Evolutionary conservation across 139 green algal species (phyloP), one percentile per base, ranked within the genome.

Genomic region (Limnomonas spitsbergensis): DNA sequence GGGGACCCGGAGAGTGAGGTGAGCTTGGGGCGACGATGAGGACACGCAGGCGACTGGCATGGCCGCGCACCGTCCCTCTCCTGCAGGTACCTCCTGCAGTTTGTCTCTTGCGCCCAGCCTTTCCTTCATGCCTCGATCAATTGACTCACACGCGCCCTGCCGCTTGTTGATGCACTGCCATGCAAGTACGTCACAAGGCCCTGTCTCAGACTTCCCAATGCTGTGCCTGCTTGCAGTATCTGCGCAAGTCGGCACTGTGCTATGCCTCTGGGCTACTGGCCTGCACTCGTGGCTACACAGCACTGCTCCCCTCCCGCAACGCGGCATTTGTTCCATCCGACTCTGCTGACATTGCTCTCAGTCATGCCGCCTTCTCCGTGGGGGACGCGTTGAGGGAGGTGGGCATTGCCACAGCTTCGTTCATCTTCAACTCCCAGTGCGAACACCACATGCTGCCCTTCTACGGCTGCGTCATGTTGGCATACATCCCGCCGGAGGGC

Each of bases 361-460:
- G 47, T 61, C 14, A 61, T 20, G 20, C 20, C 47, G 14, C 47
- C 47, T 61, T 29, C 47, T 29, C 47, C 47, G 20, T 61, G 47
- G 47, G 14, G 14, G 47, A 61, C 20, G 47, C 47, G 47, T 72
- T 31, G 66, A 38, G 9, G n/a, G 24, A 72, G 27, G 24, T 37
- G 6, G 9, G 66, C n/a, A n/a, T 37, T 31, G 27, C 66, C 6
- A 39, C 27, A 7, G 27, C 31, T 34, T 32, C 36, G 36, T 3
- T 75, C 14, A 39, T 47, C 3, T 75, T 53, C 36, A 75, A 40
- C 4, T 75, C 34, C 75, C 90, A 94, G 79, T 99, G 95, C 81
- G 95, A 99, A 85, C 95, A 99, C 88, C 95, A 99, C 82, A 89
- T 99, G 86, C 88, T 99, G 77, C 96, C 96, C 0, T 99, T 99